Evolutionary conservation across 2,329 filamentous ascomycete species (phyloP), one percentile per base, ranked within the genome.

Genomic region (Stachybotrys echinatus): DNA sequence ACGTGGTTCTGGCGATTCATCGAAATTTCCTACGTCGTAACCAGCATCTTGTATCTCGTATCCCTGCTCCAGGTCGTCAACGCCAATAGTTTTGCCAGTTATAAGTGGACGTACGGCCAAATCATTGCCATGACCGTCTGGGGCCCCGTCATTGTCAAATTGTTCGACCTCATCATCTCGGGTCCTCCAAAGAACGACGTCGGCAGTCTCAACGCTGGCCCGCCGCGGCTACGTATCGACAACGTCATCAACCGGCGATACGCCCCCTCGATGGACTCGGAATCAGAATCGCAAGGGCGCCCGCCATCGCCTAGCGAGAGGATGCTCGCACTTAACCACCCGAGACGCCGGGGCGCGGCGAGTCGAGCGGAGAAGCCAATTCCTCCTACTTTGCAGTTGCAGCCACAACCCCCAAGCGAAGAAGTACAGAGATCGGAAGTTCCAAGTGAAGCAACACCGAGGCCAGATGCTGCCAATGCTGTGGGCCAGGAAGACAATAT

Each of bases 91-190:
- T 70, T 70, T 45, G 60, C 62, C 20, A 60, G 62, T 2, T 67
- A 62, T 21, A 58, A 59, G 19, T 70, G 67, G 67, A 63, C 60
- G 0, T 70, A 70, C 20, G 67, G 67, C 6, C 67, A 70, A 49
- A 70, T 70, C 48, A 70, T 70, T 40, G 67, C 67, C 38, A 65
- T 70, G 31, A 69, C 67, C 0, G 65, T 69, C 5, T 70, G 67
- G 67, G 67, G 67, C 0, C 67, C 67, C 8, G 65, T 70, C 51
- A 68, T 70, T 48, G 66, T 70, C 40, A 70, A 70, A 48, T 48
- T 70, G n/a, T 65, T 70, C 50, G 64, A 69, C 37, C 58, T 70
- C 3, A 57, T 67, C 12, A 48, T 69, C n/a, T 68, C 67, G 47
- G 67, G 67, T 4, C 67, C 67, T 14, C 67, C 65, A 10, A 67